A percentile compares a stretch with the other conserved stretches of the same genome.
Conservation (phyloP, 23 red algal species). For the Rhodosorus marinus region DNA sequence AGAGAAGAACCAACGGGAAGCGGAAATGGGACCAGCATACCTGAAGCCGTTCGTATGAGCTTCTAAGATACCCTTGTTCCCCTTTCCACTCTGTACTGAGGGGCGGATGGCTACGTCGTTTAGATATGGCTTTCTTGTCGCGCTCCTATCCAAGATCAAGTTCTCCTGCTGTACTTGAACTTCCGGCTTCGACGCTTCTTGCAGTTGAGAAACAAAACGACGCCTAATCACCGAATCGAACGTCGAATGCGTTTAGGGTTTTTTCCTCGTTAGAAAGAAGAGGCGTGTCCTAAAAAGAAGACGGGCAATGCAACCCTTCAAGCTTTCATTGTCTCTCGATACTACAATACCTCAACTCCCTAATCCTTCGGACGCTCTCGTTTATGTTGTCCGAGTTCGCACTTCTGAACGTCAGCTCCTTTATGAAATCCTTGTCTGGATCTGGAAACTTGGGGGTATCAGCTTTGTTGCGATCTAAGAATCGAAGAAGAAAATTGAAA, state of each 20-base stretch:
- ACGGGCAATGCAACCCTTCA: too few relatives aligned
- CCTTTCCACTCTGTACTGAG: slow-evolving; percentile 54
- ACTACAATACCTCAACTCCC: slow-evolving; percentile 82
- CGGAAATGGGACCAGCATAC: too few relatives aligned
- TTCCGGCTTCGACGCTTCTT: slow-evolving; percentile 49
- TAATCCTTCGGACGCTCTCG: slow-evolving; percentile 91
- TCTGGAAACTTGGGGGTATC: slow-evolving; percentile 28
- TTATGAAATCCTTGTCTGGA: slow-evolving; percentile 41
- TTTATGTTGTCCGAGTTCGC: slow-evolving; percentile 60
- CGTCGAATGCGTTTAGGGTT: too few relatives aligned
- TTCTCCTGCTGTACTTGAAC: slow-evolving; percentile 57
- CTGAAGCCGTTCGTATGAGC: slow-evolving; percentile 81
- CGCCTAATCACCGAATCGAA: too few relatives aligned
- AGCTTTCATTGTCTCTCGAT: too few relatives aligned
- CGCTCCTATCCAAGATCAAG: slow-evolving; percentile 27
- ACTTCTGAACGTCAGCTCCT: slow-evolving; percentile 84
- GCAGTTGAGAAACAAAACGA: slow-evolving; percentile 45
- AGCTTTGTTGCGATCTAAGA: background rate
- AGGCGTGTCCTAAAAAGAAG: too few relatives aligned
- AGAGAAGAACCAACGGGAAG: too few relatives aligned
- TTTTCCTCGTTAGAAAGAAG: too few relatives aligned
- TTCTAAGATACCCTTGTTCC: slow-evolving; percentile 70
- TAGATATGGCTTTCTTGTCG: slow-evolving; percentile 15
- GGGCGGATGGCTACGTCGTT: slow-evolving; percentile 60
- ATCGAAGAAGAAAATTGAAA: background rate